phyloP scores from a whole-genome alignment of 2,329 filamentous ascomycete species.

The Colletotrichum lentis region DNA sequence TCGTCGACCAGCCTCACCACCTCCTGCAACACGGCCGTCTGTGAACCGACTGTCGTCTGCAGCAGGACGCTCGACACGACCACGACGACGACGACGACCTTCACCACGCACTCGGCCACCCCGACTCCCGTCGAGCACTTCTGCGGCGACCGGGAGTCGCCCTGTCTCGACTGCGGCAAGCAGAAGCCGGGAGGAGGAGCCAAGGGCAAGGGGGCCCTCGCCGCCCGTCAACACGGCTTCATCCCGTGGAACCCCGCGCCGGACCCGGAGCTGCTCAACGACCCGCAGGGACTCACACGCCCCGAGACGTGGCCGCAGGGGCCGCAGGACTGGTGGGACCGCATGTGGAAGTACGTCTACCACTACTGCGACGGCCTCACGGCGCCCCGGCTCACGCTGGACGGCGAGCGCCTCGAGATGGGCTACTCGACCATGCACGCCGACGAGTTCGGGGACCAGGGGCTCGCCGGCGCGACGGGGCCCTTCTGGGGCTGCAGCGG shows the following conservation, averaged over 20 bases:
- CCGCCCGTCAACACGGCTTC: neutral
- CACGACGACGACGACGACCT: constrained; percentile 19
- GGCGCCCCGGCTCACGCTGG: neutral
- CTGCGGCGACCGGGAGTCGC: constrained; percentile 5
- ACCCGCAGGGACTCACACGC: constrained; percentile 1
- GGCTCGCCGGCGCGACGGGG: constrained; percentile 12
- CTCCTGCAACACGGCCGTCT: constrained; percentile 21
- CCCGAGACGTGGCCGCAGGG: constrained; percentile 6
- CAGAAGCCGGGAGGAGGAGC: neutral
- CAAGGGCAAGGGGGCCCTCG: too few species aligned
- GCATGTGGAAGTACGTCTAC: constrained; percentile 53
- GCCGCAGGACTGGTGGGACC: constrained; percentile 41
- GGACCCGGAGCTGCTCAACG: constrained; percentile 1
- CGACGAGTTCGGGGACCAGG: neutral
- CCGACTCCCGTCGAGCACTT: neutral
- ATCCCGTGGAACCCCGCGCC: neutral
- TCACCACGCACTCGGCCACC: neutral
- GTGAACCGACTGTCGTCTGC: constrained; percentile 27
- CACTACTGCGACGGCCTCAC: constrained; percentile 22
- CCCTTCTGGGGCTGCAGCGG: constrained; percentile 35
- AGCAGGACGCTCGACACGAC: constrained; percentile 18
- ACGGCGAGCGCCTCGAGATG: neutral
- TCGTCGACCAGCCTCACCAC: constrained; percentile 17
- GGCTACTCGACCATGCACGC: constrained; percentile 25
- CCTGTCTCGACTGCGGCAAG: neutral